Conservation (phyloP, 2,329 filamentous ascomycete species). For the Aspergillus sp. region DNA sequence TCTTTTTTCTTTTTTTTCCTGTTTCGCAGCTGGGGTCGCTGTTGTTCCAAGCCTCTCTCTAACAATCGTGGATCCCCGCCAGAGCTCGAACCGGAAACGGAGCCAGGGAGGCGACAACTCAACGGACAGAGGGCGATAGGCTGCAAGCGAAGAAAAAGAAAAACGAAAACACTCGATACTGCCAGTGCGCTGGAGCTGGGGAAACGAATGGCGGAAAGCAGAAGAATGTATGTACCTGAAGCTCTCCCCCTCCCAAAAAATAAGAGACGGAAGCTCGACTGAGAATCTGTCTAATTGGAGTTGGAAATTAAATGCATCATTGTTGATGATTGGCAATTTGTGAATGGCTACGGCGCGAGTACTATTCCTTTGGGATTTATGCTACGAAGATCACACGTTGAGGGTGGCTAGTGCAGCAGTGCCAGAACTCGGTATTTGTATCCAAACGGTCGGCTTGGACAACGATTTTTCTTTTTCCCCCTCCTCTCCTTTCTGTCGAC, state of each 20-base stretch:
- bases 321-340: not conserved
- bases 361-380: not conserved
- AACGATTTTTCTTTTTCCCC: not conserved
- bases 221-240: constrained; percentile 12
- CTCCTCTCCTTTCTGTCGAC: not conserved
- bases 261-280: constrained; percentile 4
- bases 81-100: constrained; percentile 42
- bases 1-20: constrained; percentile 19
- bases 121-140: not conserved
- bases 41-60: constrained; percentile 22
- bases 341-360: not conserved
- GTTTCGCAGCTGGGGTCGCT: constrained; percentile 16
- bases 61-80: constrained; percentile 41
- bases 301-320: constrained; percentile 1
- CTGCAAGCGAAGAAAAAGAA: constrained; percentile 23
- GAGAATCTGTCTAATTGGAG: constrained; percentile 9
- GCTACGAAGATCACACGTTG: not conserved
- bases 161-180: constrained; percentile 12
- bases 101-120: constrained; percentile 33
- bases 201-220: constrained; percentile 4
- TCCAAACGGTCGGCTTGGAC: not conserved
- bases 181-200: not conserved
- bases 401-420: not conserved
- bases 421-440: not conserved
- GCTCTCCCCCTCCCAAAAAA: constrained; percentile 1